These are phyloP conservation scores for Colletotrichum magnum DNA, from an alignment of 2,329 filamentous ascomycete genomes.

Conservation along the genomic window DNA sequence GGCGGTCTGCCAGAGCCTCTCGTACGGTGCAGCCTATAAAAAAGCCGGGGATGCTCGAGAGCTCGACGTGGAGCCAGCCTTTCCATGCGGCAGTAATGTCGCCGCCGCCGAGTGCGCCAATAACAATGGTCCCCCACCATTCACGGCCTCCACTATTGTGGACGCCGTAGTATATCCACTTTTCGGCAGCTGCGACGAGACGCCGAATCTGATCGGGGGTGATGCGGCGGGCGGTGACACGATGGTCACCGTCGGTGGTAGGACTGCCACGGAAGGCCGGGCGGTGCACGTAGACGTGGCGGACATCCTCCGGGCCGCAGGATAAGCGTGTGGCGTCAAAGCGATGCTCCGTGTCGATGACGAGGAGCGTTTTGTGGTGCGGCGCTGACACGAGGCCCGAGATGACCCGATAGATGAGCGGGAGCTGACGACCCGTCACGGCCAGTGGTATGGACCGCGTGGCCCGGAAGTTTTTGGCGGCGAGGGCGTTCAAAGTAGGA, in stretches of 20 bases:
- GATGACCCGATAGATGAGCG: slow-evolving; percentile 70
- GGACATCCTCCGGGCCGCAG: slow-evolving; percentile 55
- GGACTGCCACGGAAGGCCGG: slow-evolving; percentile 49
- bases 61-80: slow-evolving; percentile 68
- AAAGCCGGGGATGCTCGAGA: slow-evolving; percentile 58
- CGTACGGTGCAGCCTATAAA: slow-evolving; percentile 55
- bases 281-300: slow-evolving; percentile 66
- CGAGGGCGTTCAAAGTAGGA: slow-evolving; percentile 61
- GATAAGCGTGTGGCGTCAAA: slow-evolving; percentile 67
- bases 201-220: slow-evolving; percentile 47
- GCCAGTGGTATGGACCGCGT: slow-evolving; percentile 63
- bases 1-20: slow-evolving; percentile 60
- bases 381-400: slow-evolving; percentile 65
- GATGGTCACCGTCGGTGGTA: slow-evolving; percentile 43
- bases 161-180: slow-evolving; percentile 66
- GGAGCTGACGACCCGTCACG: slow-evolving; percentile 66
- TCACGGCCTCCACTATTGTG: slow-evolving; percentile 60
- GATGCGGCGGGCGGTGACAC: slow-evolving; percentile 29
- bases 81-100: slow-evolving; percentile 57
- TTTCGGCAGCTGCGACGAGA: slow-evolving; percentile 57
- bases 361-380: slow-evolving; percentile 62
- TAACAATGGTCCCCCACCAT: slow-evolving; percentile 72
- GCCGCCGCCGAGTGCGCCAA: slow-evolving; percentile 56
- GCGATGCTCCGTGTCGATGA: slow-evolving; percentile 69
- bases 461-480: slow-evolving; percentile 61